A percentile compares a stretch with the other conserved stretches of the same genome.
These are phyloP conservation scores for Oemleria cerasiformis DNA, from an alignment of 306 rosid species.

Conservation along the genomic window DNA sequence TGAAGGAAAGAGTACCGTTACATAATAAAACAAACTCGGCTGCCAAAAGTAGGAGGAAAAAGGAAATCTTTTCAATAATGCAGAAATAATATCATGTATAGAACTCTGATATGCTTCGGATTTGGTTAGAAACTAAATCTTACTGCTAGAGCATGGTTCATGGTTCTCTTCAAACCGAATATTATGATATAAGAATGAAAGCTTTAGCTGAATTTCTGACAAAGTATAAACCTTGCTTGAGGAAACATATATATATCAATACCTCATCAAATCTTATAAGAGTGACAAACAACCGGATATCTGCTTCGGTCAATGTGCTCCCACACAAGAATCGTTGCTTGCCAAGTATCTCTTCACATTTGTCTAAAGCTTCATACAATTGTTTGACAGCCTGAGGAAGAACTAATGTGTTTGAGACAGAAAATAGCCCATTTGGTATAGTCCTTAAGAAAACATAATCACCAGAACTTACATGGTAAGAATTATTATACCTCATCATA, in stretches of 20 bases:
- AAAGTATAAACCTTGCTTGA: background rate
- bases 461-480: background rate
- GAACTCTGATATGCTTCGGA: background rate
- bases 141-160: background rate
- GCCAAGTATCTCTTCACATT: constrained; percentile 71
- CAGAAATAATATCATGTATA: no score
- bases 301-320: constrained; percentile 74
- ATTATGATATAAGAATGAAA: background rate
- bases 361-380: constrained; percentile 75
- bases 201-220: constrained; percentile 7
- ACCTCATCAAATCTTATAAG: constrained; percentile 97
- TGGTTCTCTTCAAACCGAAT: background rate
- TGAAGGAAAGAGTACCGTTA: no score
- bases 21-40: no score
- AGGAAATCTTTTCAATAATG: background rate
- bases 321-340: constrained; percentile 88
- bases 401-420: background rate
- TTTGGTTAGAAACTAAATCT: background rate
- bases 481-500: constrained; percentile 55
- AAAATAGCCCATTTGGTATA: no score
- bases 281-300: constrained; percentile 87
- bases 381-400: constrained; percentile 61
- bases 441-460: constrained; percentile 18
- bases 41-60: no score
- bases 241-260: constrained; percentile 11